These are phyloP conservation scores for Leccinum subrobustum DNA, from an alignment of 1,284 basidiomycete genomes.

Conservation along the genomic window DNA sequence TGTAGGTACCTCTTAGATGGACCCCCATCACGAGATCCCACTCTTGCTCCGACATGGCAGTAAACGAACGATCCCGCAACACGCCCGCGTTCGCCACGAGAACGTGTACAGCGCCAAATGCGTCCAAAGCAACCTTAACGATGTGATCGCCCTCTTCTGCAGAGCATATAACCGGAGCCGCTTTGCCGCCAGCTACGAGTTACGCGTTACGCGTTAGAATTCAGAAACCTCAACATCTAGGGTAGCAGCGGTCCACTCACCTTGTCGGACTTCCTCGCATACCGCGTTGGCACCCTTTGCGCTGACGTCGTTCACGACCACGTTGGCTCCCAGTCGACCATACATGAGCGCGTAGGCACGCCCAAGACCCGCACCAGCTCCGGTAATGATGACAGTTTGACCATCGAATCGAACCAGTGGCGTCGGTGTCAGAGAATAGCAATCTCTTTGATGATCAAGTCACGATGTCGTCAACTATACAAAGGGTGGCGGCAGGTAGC, in stretches of 20 bases:
- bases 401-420: conserved; percentile 81
- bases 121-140: conserved; percentile 84
- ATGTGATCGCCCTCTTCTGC: conserved; percentile 92
- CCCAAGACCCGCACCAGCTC: conserved; percentile 91
- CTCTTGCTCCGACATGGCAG: conserved; percentile 86
- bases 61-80: conserved; percentile 89
- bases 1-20: conserved; percentile 82
- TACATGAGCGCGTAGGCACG: conserved; percentile 92
- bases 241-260: conserved; percentile 37
- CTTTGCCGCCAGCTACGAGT: conserved; percentile 80
- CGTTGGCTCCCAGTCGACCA: conserved; percentile 88
- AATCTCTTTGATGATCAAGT: too few relatives aligned
- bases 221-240: neutral
- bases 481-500: too few relatives aligned
- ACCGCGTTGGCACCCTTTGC: conserved; percentile 84
- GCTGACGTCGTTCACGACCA: conserved; percentile 95
- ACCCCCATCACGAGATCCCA: conserved; percentile 94
- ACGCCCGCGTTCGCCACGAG: conserved; percentile 96
- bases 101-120: conserved; percentile 88
- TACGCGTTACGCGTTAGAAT: neutral
- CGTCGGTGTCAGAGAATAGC: conserved; percentile 33
- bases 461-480: too few relatives aligned
- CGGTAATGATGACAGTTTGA: conserved; percentile 93
- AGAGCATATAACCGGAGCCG: conserved; percentile 80
- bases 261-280: conserved; percentile 83